Percentiles rank a stretch among this genome's conserved stretches.
Evolutionary conservation across 2,329 filamentous ascomycete species (phyloP).

Genomic region (Alternaria sp.): DNA sequence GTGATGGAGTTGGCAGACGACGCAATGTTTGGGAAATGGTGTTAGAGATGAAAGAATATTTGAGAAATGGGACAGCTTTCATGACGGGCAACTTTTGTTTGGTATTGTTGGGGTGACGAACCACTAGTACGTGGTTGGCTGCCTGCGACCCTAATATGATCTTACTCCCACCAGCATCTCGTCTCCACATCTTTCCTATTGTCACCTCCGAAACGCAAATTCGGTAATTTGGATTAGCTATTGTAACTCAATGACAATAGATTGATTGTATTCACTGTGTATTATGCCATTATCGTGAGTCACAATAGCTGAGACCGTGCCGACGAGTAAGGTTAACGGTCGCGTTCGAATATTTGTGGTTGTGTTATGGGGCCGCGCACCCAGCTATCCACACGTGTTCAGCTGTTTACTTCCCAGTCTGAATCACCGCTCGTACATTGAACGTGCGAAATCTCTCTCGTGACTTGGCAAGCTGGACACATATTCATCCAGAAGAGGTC

Average conservation of each 20-base stretch:
- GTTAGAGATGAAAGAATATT: neutral
- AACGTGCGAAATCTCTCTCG: conserved; percentile 9
- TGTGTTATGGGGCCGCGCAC: neutral
- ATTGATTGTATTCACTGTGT: neutral
- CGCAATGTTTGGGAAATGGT: neutral
- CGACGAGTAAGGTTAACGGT: neutral
- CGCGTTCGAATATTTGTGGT: neutral
- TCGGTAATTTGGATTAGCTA: neutral
- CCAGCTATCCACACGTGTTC: neutral
- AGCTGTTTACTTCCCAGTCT: neutral
- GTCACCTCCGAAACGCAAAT: neutral
- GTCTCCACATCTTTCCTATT: neutral
- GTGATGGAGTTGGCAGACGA: neutral
- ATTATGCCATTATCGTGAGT: neutral
- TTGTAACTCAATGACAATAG: neutral
- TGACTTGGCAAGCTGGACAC: conserved; percentile 7
- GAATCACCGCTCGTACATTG: neutral
- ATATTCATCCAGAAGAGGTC: conserved; percentile 1
- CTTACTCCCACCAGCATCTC: neutral
- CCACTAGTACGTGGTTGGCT: neutral
- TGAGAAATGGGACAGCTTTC: neutral
- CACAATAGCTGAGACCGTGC: neutral
- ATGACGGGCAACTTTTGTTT: neutral
- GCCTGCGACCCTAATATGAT: neutral
- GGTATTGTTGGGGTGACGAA: neutral